Evolutionary conservation across 2,329 filamentous ascomycete species (phyloP), one percentile per base, ranked within the genome.

Genomic region (Fusarium keratoplasticum): DNA sequence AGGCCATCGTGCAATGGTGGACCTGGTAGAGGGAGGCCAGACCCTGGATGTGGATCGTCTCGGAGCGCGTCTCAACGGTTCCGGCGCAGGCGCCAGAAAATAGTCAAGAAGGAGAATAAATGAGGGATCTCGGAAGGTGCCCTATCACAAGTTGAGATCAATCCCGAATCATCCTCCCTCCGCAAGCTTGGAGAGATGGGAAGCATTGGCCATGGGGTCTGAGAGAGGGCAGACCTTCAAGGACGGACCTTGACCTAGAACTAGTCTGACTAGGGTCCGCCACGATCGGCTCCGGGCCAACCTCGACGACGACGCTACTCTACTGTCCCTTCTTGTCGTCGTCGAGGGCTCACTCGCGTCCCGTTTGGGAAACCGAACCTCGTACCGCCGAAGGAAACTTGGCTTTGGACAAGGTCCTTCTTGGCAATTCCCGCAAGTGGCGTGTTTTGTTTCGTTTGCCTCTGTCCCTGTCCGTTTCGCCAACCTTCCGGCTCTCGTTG

Each of bases 1-100:
- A 33, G 79, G 79, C 8, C 84, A 89, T 76, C 79, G 81, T 71
- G 81, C 74, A 62, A 74, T 89, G 36, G 80, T 88, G 16, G 73
- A 79, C 35, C 76, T 89, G 52, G 85, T 89, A 13, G 84, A 86
- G 72, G 75, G 73, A 5, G 77, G 80, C 25, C 70, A 67, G 33
- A 69, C 71, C 57, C 74, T 87, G 61, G 76, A 76, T 29, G 80
- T 80, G 61, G 75, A 76, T 35, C 81, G 85, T 54, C 78, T 87
- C 40, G 78, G 69, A 38, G 69, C 69, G 27, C 61, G 71, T 20
- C 77, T 83, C 58, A 72, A 77, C 44, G 61, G 36, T 59, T 67
- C 55, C 69, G 64, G 67, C 58, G 63, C 63, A 64, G 44, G 63
- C 40, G 42, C 73, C 69, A 58, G 63, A 67, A 69, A 64, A 62